A percentile compares a stretch with the other conserved stretches of the same genome.
Evolutionary conservation across 1,284 basidiomycete genomes (phyloP).

Genomic region (Naganishia albida): DNA sequence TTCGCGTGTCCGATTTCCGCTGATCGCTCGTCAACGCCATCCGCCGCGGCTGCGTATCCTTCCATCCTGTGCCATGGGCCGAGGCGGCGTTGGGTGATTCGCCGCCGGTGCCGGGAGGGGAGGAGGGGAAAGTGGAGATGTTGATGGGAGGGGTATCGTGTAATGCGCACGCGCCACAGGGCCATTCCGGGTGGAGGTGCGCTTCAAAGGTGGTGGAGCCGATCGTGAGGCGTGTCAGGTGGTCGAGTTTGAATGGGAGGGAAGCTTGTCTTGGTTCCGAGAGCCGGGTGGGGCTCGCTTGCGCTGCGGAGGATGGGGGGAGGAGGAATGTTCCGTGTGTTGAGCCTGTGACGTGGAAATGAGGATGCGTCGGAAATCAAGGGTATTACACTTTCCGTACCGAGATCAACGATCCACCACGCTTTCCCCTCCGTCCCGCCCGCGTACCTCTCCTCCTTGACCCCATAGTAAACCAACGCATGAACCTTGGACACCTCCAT

Average conservation of each 20-base stretch:
- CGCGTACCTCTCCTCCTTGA: slow-evolving; percentile 25
- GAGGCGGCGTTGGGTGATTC: too few relatives aligned
- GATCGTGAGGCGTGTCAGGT: slow-evolving; percentile 43
- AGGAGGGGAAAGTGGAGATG: background rate
- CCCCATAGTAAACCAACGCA: slow-evolving; percentile 46
- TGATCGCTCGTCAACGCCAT: slow-evolving; percentile 5
- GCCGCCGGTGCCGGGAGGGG: too few relatives aligned
- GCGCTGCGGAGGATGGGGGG: slow-evolving; percentile 23
- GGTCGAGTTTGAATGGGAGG: slow-evolving; percentile 39
- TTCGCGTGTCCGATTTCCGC: background rate
- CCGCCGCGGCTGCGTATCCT: background rate
- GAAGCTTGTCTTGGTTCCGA: slow-evolving; percentile 45
- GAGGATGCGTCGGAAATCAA: background rate
- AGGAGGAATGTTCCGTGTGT: slow-evolving; percentile 51
- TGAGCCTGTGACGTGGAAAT: slow-evolving; percentile 39
- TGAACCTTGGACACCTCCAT: slow-evolving; percentile 54
- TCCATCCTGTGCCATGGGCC: background rate
- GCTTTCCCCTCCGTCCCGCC: slow-evolving; percentile 35
- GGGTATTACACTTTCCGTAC: slow-evolving; percentile 33
- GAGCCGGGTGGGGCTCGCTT: slow-evolving; percentile 34
- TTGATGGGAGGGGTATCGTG: slow-evolving; percentile 2
- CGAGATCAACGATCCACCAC: slow-evolving; percentile 51
- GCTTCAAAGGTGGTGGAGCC: slow-evolving; percentile 46
- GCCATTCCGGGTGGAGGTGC: slow-evolving; percentile 51
- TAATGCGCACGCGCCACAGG: slow-evolving; percentile 44